These are phyloP conservation scores for Cystobasidiaceae sp. DNA, from an alignment of 1,284 basidiomycete genomes.

Conservation along the genomic window DNA sequence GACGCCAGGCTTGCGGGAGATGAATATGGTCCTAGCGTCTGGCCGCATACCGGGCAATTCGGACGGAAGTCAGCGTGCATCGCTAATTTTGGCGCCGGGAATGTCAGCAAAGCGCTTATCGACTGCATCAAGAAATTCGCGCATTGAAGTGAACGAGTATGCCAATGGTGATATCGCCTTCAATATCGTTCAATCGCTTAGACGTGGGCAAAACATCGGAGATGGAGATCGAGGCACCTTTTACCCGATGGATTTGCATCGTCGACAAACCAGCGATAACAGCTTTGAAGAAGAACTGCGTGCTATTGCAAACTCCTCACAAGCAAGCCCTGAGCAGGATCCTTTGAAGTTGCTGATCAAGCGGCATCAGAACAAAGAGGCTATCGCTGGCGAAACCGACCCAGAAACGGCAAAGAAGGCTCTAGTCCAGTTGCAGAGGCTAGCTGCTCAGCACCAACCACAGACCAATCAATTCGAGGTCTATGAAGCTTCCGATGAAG, in stretches of 20 bases:
- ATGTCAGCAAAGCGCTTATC: not conserved
- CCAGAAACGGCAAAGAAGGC: not conserved
- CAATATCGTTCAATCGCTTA: constrained; percentile 25
- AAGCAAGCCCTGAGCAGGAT: constrained; percentile 18
- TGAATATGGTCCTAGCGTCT: constrained; percentile 18
- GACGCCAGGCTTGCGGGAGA: not conserved
- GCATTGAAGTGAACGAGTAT: constrained; percentile 20
- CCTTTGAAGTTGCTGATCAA: constrained; percentile 15
- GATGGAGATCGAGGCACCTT: constrained; percentile 11
- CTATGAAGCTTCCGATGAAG: constrained; percentile 13
- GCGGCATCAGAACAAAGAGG: constrained; percentile 7
- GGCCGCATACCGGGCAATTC: constrained; percentile 19
- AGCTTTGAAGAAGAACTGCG: constrained; percentile 20
- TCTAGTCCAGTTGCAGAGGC: not conserved
- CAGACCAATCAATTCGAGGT: constrained; percentile 6
- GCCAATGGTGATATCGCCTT: constrained; percentile 29
- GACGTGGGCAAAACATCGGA: not conserved
- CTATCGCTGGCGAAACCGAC: not conserved
- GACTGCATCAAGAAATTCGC: constrained; percentile 9
- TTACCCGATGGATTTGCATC: constrained; percentile 22
- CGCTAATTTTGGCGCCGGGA: constrained; percentile 18
- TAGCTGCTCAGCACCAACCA: not conserved
- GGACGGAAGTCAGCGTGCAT: constrained; percentile 9
- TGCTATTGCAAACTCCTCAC: not conserved
- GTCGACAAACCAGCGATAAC: constrained; percentile 17